A percentile compares a stretch with the other conserved stretches of the same genome.
These are phyloP conservation scores for Cetradonia linearis DNA, from an alignment of 495 filamentous ascomycete genomes.

Conservation along the genomic window DNA sequence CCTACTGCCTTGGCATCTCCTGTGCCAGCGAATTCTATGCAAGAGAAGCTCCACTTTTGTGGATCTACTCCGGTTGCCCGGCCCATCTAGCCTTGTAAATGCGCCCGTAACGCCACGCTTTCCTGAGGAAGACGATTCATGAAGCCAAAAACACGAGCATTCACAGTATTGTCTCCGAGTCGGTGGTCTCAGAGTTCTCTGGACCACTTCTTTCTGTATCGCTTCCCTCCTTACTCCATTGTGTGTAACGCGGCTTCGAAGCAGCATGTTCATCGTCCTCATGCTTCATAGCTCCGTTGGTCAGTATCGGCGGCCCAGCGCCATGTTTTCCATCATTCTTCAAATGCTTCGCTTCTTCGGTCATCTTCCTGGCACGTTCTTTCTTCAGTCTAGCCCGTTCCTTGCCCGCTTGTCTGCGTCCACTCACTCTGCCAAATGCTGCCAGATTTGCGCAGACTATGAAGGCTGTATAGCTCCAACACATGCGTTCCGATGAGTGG, in stretches of 20 bases:
- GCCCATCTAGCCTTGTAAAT: not conserved
- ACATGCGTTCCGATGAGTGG: slow-evolving; percentile 30
- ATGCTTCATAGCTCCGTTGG: not conserved
- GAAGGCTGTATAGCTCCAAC: slow-evolving; percentile 32
- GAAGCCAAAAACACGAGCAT: not conserved
- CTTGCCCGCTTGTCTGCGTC: slow-evolving; percentile 19
- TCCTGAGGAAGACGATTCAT: not conserved
- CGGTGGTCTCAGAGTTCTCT: not conserved
- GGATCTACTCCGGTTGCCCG: slow-evolving; percentile 1
- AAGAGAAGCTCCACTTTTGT: not conserved
- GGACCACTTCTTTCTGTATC: slow-evolving; percentile 4
- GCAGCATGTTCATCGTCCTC: not conserved
- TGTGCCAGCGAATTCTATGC: slow-evolving; percentile 3
- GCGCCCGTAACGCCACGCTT: slow-evolving; percentile 5
- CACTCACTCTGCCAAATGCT: slow-evolving; percentile 23
- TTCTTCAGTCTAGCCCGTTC: slow-evolving; percentile 17
- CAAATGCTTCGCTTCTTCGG: not conserved
- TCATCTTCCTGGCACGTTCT: not conserved
- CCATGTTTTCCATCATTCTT: not conserved
- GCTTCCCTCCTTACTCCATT: not conserved
- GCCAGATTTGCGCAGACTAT: slow-evolving; percentile 25
- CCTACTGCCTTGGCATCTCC: not conserved
- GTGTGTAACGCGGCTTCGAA: not conserved
- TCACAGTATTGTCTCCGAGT: slow-evolving; percentile 11
- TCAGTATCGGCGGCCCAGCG: not conserved